Evolutionary conservation across 2,329 filamentous ascomycete species (phyloP).

Genomic region (Cladosporium sp.): DNA sequence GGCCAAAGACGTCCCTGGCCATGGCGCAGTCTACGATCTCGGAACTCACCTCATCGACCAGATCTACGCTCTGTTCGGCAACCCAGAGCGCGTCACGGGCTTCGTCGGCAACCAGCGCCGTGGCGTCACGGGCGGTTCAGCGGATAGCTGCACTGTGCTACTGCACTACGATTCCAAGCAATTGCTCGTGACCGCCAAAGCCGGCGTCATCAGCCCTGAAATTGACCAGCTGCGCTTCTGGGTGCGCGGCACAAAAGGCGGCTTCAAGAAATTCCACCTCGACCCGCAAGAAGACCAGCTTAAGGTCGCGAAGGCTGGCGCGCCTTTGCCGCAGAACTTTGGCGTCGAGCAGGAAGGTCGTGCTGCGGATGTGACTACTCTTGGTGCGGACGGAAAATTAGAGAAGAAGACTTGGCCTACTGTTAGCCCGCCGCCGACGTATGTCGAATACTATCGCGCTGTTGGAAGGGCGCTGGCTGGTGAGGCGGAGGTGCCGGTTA

Average conservation of each 20-base stretch:
- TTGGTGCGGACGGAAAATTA: constrained; percentile 40
- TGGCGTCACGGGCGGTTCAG: constrained; percentile 45
- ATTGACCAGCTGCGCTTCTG: constrained; percentile 69
- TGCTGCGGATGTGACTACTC: constrained; percentile 56
- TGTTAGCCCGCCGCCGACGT: constrained; percentile 63
- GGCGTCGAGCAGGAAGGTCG: constrained; percentile 58
- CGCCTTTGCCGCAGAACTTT: constrained; percentile 58
- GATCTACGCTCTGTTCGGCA: constrained; percentile 64
- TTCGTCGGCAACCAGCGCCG: constrained; percentile 67
- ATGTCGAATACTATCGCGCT: constrained; percentile 61
- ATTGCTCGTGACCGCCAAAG: constrained; percentile 65
- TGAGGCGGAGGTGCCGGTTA: constrained; percentile 51
- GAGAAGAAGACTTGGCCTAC: constrained; percentile 52
- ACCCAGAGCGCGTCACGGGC: constrained; percentile 63
- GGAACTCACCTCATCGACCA: constrained; percentile 76
- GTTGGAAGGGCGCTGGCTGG: constrained; percentile 51
- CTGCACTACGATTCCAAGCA: constrained; percentile 59
- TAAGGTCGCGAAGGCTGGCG: constrained; percentile 52
- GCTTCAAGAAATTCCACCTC: constrained; percentile 66
- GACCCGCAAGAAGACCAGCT: constrained; percentile 76
- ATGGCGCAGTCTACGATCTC: constrained; percentile 68
- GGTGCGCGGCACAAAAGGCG: constrained; percentile 70
- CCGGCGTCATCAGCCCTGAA: constrained; percentile 65
- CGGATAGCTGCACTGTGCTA: constrained; percentile 56
- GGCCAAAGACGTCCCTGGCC: constrained; percentile 59